phyloP scores from a whole-genome alignment of 2,329 filamentous ascomycete genomes.

The Verticillium isaacii region DNA sequence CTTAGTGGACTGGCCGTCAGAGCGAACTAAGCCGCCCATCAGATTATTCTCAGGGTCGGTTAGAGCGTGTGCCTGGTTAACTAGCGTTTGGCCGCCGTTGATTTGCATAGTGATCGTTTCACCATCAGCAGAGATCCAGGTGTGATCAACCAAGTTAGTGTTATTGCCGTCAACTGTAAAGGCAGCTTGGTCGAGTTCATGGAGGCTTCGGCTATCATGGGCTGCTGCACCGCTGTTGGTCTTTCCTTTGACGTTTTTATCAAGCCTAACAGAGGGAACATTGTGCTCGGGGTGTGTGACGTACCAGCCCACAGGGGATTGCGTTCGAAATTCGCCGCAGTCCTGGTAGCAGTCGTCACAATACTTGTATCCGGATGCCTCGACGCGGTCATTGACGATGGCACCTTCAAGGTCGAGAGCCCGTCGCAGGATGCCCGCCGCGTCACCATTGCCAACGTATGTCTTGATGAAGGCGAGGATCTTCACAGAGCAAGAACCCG shows the following conservation, averaged over 20 bases:
- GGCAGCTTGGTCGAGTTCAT: no score
- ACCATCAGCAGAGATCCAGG: neutral
- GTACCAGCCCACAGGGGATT: neutral
- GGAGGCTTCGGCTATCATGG: neutral
- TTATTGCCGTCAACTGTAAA: no score
- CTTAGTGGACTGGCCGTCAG: neutral
- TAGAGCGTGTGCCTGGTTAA: no score
- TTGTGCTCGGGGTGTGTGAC: neutral
- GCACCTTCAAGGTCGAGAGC: neutral
- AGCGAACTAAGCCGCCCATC: neutral
- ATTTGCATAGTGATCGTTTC: neutral
- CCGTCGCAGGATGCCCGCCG: neutral
- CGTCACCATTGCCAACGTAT: neutral
- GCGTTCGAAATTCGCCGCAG: neutral
- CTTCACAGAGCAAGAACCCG: neutral
- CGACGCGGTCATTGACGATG: neutral
- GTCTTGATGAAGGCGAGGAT: neutral
- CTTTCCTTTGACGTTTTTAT: neutral
- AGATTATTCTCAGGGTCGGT: neutral
- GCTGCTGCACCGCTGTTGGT: neutral
- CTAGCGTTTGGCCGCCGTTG: neutral
- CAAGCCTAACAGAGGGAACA: neutral
- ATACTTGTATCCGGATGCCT: neutral
- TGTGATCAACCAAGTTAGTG: neutral
- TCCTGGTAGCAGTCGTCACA: neutral